Percentiles rank a stretch among this genome's conserved stretches.
Conservation (phyloP, 2,329 filamentous ascomycete species). For the Fusarium sp. region DNA sequence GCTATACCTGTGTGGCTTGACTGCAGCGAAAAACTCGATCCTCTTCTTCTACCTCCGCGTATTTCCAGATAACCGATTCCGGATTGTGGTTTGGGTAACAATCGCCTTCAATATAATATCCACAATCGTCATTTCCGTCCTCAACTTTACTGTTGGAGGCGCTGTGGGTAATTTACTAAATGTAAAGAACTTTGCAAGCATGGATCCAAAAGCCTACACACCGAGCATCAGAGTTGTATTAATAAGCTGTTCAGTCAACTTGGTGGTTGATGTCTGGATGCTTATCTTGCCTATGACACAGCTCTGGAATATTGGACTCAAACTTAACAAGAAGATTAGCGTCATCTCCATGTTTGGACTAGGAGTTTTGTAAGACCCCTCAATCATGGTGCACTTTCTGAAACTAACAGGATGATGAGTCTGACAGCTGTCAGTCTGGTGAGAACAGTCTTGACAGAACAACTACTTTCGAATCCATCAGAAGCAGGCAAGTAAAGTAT, state of each 20-base stretch:
- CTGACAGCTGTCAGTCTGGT: not conserved
- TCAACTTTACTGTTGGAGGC: not conserved
- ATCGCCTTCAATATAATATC: not conserved
- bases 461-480: not conserved
- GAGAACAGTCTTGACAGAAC: not conserved
- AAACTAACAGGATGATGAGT: not conserved
- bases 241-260: not conserved
- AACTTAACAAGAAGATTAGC: not conserved
- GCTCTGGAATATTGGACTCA: not conserved
- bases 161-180: not conserved
- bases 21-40: constrained; percentile 6
- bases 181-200: not conserved
- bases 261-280: constrained; percentile 16
- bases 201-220: rapidly evolving
- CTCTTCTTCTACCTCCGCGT: constrained; percentile 13
- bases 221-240: not conserved
- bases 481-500: not conserved
- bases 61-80: not conserved
- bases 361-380: not conserved
- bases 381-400: not conserved
- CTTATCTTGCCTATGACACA: constrained; percentile 17
- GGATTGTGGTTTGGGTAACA: not conserved
- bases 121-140: rapidly evolving
- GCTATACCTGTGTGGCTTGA: not conserved
- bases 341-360: constrained; percentile 5